Evolutionary conservation across 2,329 filamentous ascomycete species (phyloP).

Genomic region (Arthrobotrys sphaeroides): DNA sequence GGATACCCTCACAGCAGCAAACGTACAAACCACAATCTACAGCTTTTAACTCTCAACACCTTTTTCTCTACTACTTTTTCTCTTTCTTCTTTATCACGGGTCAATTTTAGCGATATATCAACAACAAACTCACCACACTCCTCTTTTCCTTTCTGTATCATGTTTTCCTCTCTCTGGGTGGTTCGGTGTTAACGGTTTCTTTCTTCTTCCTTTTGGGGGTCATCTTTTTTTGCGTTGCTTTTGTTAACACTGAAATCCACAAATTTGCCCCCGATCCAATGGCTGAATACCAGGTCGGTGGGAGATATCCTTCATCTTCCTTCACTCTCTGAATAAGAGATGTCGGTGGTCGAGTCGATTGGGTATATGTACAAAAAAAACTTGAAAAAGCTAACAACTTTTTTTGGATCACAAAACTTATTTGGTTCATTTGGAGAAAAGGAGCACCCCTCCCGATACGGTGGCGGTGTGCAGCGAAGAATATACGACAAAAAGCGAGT

Average conservation of each 20-base stretch:
- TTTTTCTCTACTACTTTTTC: slow-evolving; percentile 7
- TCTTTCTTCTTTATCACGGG: slow-evolving; percentile 34
- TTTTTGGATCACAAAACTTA: slow-evolving; percentile 36
- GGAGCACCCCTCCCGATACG: neutral
- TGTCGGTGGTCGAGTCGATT: neutral
- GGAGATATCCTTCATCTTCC: slow-evolving; percentile 14
- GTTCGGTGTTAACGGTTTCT: slow-evolving; percentile 50
- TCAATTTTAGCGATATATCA: slow-evolving; percentile 49
- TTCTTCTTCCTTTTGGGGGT: slow-evolving; percentile 44
- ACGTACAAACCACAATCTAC: slow-evolving; percentile 31
- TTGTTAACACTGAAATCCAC: slow-evolving; percentile 43
- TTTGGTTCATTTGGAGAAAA: slow-evolving; percentile 19
- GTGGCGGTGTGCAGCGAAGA: too few species aligned
- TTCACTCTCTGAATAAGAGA: slow-evolving; percentile 1
- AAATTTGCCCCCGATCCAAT: slow-evolving; percentile 41
- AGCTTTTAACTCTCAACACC: slow-evolving; percentile 33
- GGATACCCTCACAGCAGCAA: slow-evolving; percentile 42
- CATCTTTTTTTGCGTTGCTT: slow-evolving; percentile 28
- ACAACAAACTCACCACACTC: slow-evolving; percentile 40
- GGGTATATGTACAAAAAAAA: slow-evolving; percentile 53
- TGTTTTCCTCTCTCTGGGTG: slow-evolving; percentile 45
- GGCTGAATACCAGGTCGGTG: slow-evolving; percentile 52
- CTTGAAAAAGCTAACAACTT: slow-evolving; percentile 47
- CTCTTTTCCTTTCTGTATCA: slow-evolving; percentile 51
- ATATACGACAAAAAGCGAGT: slow-evolving; percentile 19